These are phyloP conservation scores for Camellia japonica DNA, from an alignment of 148 eudicot species.

Conservation along the genomic window DNA sequence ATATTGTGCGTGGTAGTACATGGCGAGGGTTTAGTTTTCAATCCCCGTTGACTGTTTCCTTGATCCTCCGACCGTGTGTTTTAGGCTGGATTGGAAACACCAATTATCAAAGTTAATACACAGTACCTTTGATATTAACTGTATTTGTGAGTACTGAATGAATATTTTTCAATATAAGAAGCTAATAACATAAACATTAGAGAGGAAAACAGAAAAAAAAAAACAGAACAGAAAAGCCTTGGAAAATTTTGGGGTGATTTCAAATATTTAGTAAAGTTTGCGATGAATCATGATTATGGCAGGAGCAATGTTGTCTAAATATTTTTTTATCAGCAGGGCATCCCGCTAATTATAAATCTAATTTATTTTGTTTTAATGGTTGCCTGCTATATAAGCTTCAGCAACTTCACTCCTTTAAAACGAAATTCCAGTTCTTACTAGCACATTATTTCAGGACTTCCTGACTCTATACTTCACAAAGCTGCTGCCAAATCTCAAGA, in stretches of 20 bases:
- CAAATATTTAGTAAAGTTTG: background rate
- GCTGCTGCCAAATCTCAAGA: conserved; percentile 85
- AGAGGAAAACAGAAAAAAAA: background rate
- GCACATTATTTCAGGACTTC: conserved; percentile 62
- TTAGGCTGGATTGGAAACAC: too few species aligned
- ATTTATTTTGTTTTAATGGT: background rate
- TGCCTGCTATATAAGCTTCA: background rate
- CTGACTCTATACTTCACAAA: conserved; percentile 59
- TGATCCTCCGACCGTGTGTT: too few species aligned
- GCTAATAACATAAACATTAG: background rate
- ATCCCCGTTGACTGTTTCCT: too few species aligned
- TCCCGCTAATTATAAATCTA: background rate
- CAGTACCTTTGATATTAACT: background rate
- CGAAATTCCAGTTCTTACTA: background rate
- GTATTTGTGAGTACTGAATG: background rate
- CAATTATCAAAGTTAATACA: background rate
- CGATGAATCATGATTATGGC: background rate
- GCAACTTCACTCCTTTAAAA: background rate
- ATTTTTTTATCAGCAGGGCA: background rate
- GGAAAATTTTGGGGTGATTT: background rate
- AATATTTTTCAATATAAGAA: conserved; percentile 5
- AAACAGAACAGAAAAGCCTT: background rate
- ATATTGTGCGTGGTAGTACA: too few species aligned
- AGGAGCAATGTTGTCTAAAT: background rate
- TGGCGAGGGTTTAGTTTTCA: too few species aligned